Base-by-base conservation (phyloP, 371 early-diverging fungal species). In the Chytridiales sp. region DNA sequence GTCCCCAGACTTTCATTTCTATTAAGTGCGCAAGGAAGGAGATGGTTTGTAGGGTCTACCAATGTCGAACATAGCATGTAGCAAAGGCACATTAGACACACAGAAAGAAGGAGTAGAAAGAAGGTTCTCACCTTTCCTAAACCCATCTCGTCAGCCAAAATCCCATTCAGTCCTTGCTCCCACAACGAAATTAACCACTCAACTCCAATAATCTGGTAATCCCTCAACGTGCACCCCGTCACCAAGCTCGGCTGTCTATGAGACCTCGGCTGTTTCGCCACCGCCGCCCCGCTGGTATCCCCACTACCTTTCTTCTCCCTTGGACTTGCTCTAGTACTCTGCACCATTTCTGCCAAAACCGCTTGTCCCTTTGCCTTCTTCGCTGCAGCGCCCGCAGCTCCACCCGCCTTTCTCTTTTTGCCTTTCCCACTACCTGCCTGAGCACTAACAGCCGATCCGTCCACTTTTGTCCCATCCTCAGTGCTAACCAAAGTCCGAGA, bases 151-250 rank as follows among this genome's bases (percentile, higher is more conserved):
- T 99, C 75, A 9, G 98, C 99, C 40, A 99, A 72, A 65, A 98
- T 99, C 30, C 99, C 96, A 66, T 98, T 99, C 27, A 99, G 81
- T 29, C 97, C 95, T 68, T 96, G 94, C 57, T 98, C 94, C 81
- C 94, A 98, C 24, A 99, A 78, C 62, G 91, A 92, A 32, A 95
- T 88, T 61, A 99, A 79, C 99, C 99, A 99, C 73, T 99, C 96
- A 35, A 98, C 84, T 49, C 99, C 99, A 6, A 91, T 90, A 42
- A 98, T 66, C 77, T 99, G 99, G 74, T 99, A 95, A 50, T 92
- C 92, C 38, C 92, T 88, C 70, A 98, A 77, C 6, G 79, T 69
- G 53, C 93, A 94, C 42, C 92, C 93, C 3, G 88, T 89, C 6
- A 94, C 83, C 34, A 88, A 65, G 5, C 71, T 41, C 6, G 94